Evolutionary conservation across 108 stramenopile species (phyloP), one percentile per base, ranked within the genome.

Genomic region (Cyclotella baltica): DNA sequence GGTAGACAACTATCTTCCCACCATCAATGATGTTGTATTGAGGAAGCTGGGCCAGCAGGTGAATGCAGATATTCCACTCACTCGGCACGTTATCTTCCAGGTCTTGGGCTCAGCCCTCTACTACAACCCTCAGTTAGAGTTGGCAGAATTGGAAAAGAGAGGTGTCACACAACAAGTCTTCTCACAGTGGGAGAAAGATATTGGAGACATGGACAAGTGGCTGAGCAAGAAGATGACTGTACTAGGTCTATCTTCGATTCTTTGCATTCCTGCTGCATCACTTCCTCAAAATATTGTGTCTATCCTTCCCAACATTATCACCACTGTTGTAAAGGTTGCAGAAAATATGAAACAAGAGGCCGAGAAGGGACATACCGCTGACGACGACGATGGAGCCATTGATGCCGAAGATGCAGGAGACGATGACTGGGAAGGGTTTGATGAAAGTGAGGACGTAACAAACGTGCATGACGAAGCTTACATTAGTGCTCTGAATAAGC

Each of bases 101-200:
- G 92, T 96, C 25, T 55, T 97, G 29, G 96, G 91, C 36, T 93
- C 92, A 15, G 93, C 91, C 16, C 75, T 97, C 8, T 95, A 93
- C 70, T 97, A 97, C 84, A 90, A 97, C 67, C 92, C 94, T n/a
- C 83, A 87, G 72, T 64, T 95, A 48, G 90, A 92, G 68, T 73
- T 97, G 27, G 57, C 79, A n/a, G 96, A 97, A 73, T 80, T 95
- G 22, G 96, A 97, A 70, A 92, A 90, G 66, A 87, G 96, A 19
- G 90, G 89, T 13, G 88, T 91, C 0, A 94, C 92, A 28, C 85
- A 90, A 36, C 92, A 94, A 65, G 90, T 96, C 20, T 88, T 96
- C 70, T 70, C 83, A 10, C 88, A 91, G 59, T 96, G 96, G 96
- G 83, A 90, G 51, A 82, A 85, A 36, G 93, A 93, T 67, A 68